These are phyloP conservation scores for Venustampulla echinocandica DNA, from an alignment of 495 filamentous ascomycete species.

Conservation along the genomic window DNA sequence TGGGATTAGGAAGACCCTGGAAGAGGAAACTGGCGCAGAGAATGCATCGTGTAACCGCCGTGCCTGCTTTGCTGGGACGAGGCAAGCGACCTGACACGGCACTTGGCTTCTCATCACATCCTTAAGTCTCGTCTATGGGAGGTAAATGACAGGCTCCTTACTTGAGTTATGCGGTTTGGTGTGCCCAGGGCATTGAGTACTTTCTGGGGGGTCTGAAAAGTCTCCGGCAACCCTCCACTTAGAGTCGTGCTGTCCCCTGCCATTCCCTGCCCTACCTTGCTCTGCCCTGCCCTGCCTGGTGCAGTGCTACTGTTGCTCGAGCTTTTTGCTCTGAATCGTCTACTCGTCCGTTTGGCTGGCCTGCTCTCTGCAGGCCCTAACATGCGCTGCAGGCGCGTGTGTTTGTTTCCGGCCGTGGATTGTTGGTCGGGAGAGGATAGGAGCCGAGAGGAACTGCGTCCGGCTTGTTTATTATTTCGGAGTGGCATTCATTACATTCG, in stretches of 20 bases:
- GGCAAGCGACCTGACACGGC: constrained; percentile 1
- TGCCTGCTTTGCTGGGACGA: neutral
- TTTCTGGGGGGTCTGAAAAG: no score
- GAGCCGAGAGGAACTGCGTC: neutral
- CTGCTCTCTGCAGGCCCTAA: neutral
- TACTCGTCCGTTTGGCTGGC: neutral
- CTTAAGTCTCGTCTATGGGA: no score
- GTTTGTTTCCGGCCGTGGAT: neutral
- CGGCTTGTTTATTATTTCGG: neutral
- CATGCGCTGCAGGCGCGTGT: constrained; percentile 3
- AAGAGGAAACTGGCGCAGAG: neutral
- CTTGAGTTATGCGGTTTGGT: no score
- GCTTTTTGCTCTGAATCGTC: no score
- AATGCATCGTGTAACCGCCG: constrained; percentile 1
- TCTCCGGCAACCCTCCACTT: neutral
- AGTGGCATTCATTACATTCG: no score
- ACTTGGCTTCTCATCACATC: no score
- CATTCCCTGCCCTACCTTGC: neutral
- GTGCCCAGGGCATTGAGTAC: no score
- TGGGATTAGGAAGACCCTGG: no score
- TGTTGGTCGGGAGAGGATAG: neutral
- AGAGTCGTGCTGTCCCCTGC: neutral
- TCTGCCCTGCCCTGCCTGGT: neutral
- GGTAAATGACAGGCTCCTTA: no score
- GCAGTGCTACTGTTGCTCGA: no score